phyloP scores from a whole-genome alignment of 2,329 filamentous ascomycete species.

The Penicillium hesseltinei region DNA sequence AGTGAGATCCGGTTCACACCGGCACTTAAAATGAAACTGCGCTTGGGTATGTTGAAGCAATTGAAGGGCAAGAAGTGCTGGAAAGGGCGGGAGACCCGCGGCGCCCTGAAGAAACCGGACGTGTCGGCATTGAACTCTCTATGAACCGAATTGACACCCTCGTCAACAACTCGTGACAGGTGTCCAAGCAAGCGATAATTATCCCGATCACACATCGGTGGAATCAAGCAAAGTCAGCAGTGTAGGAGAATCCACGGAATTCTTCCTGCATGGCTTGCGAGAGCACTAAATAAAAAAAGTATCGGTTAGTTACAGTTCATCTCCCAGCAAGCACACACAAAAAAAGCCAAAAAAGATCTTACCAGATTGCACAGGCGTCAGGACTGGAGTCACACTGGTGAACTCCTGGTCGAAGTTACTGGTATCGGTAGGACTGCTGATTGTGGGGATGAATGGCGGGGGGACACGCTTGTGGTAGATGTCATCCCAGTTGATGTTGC shows the following conservation, averaged over 20 bases:
- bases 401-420: slow-evolving; percentile 99
- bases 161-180: slow-evolving; percentile 7
- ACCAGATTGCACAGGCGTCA: slow-evolving; percentile 97
- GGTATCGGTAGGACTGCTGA: slow-evolving; percentile 93
- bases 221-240: slow-evolving; percentile 75
- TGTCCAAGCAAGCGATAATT: slow-evolving; percentile 14
- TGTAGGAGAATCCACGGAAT: slow-evolving; percentile 98
- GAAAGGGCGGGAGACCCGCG: slow-evolving; percentile 19
- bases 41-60: slow-evolving; percentile 26
- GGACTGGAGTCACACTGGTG: slow-evolving; percentile 93
- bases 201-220: slow-evolving; percentile 8
- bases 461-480: slow-evolving; percentile 92
- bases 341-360: slow-evolving; percentile 42
- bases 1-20: slow-evolving; percentile 19
- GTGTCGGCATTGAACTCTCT: slow-evolving; percentile 10
- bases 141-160: slow-evolving; percentile 6
- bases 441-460: slow-evolving; percentile 84
- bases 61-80: slow-evolving; percentile 20
- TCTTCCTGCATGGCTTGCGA: slow-evolving; percentile 99
- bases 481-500: slow-evolving; percentile 97
- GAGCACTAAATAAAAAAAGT: slow-evolving; percentile 60
- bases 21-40: slow-evolving; percentile 21
- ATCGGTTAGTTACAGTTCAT: slow-evolving; percentile 14
- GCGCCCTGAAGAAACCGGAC: slow-evolving; percentile 9
- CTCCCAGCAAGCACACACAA: background rate